Percentiles rank a stretch among this genome's conserved stretches.
phyloP scores from a whole-genome alignment of 2,329 filamentous ascomycete genomes.

The Colletotrichum orchidophilum region DNA sequence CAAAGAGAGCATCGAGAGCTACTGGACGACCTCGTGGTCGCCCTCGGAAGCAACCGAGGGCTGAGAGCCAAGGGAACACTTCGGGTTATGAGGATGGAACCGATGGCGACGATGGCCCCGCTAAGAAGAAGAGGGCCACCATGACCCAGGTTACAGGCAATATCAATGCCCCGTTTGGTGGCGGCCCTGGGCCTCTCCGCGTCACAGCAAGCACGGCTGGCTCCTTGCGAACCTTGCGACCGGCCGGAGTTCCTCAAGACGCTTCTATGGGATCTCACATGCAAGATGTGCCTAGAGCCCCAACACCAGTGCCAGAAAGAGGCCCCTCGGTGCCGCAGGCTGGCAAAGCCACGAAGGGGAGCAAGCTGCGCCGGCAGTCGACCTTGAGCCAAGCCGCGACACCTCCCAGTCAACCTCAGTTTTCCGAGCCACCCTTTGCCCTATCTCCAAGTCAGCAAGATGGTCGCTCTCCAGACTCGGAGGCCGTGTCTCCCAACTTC shows the following conservation, averaged over 20 bases:
- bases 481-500: slow-evolving; percentile 60
- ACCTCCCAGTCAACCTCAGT: slow-evolving; percentile 45
- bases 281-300: slow-evolving; percentile 78
- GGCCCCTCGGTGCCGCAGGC: slow-evolving; percentile 40
- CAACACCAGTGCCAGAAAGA: slow-evolving; percentile 75
- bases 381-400: slow-evolving; percentile 55
- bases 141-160: slow-evolving; percentile 77
- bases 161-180: slow-evolving; percentile 77
- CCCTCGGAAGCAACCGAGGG: slow-evolving; percentile 60
- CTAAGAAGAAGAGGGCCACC: slow-evolving; percentile 81
- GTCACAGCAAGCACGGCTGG: slow-evolving; percentile 92
- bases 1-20: slow-evolving; percentile 50
- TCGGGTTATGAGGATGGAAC: slow-evolving; percentile 77
- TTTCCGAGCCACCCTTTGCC: slow-evolving; percentile 58
- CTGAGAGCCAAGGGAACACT: slow-evolving; percentile 68
- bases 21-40: slow-evolving; percentile 66
- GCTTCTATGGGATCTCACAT: slow-evolving; percentile 60
- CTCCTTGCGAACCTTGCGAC: slow-evolving; percentile 85
- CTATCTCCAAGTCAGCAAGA: slow-evolving; percentile 58
- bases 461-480: slow-evolving; percentile 64
- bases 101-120: slow-evolving; percentile 64
- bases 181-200: slow-evolving; percentile 80
- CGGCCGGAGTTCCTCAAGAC: slow-evolving; percentile 65
- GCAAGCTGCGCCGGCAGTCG: slow-evolving; percentile 69
- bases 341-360: slow-evolving; percentile 51